Base-by-base conservation (phyloP, 306 rosid genomes). In the Castanopsis chinensis region DNA sequence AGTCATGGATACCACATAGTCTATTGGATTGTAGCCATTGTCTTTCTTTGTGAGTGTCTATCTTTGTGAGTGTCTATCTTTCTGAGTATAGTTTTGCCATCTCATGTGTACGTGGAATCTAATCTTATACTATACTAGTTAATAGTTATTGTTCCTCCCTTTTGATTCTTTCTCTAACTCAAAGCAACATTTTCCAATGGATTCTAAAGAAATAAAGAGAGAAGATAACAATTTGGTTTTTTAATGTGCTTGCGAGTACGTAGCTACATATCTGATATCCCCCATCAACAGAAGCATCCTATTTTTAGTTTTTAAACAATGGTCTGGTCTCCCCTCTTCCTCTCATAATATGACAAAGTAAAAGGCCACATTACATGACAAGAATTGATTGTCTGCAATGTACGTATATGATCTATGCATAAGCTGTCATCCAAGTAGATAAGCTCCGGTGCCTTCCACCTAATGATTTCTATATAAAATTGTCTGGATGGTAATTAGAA, bases 181-280 rank as follows among this genome's bases (percentile, higher is more conserved):
- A 64, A 64, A 64, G 35, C 43, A 28, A 63, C 27, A 64, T 64
- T 30, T 64, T 64, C 37, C 21, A 15, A 30, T 13, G 13, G 43
- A 35, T 64, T 27, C 4, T 64, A 32, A 28, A 30, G 45, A 64
- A 15, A 58, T 9, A 33, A 59, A 71, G 79, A 33, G 72, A 57
- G 79, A 52, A 75, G 83, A 80, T 83, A 76, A 37, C 56, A 78
- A 82, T 64, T 64, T 15, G 18, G 23, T 11, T 59, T 59, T 57
- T 21, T 3, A 57, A 20, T 23, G 14, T 25, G 17, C 68, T 25
- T 60, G 64, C 5, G 43, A 58, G 5, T 9, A 7, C 43, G 1
- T 6, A 37, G 11, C 53, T 12, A 45, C 53, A 45, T 45, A 12
- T 6, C 1, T 25, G 27, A 25, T 25, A 25, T 25, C 27, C 27